These are phyloP conservation scores for Leptodermis oblonga DNA, from an alignment of 257 asterid genomes.

Conservation along the genomic window DNA sequence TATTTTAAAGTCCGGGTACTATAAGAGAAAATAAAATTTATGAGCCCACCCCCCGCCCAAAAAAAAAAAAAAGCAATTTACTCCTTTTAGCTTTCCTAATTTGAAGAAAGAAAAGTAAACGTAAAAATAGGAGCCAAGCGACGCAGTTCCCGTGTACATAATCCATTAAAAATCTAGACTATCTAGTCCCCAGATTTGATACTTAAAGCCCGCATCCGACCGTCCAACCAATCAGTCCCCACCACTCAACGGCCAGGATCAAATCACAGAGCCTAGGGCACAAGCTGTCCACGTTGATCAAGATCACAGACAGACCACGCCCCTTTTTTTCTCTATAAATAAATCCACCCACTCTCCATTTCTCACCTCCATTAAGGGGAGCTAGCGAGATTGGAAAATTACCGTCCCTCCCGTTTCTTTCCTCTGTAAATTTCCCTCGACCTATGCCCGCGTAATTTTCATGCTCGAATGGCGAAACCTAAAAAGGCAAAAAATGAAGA, in stretches of 20 bases:
- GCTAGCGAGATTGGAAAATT: not conserved
- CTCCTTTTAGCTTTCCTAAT: no score
- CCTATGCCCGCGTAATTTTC: not conserved
- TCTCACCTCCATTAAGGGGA: not conserved
- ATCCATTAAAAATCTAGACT: conserved; percentile 12
- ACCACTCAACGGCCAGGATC: conserved; percentile 16
- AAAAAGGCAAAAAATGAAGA: conserved; percentile 80
- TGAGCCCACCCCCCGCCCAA: no score
- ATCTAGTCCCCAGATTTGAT: not conserved
- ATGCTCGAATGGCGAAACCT: conserved; percentile 74
- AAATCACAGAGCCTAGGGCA: conserved; percentile 30
- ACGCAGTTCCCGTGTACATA: not conserved
- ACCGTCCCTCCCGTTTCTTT: not conserved
- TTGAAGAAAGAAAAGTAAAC: not conserved
- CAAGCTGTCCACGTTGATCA: conserved; percentile 20
- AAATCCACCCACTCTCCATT: not conserved
- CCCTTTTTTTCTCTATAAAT: conserved; percentile 21
- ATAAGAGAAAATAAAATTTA: no score
- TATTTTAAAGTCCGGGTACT: not conserved
- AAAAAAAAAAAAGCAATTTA: no score
- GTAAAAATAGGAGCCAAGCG: not conserved
- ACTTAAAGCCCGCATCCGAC: conserved; percentile 8
- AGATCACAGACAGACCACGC: conserved; percentile 12
- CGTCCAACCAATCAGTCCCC: conserved; percentile 6
- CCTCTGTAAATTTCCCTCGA: not conserved